Evolutionary conservation across 257 asterid genomes (phyloP).

Genomic region (Forsythia suspensa): DNA sequence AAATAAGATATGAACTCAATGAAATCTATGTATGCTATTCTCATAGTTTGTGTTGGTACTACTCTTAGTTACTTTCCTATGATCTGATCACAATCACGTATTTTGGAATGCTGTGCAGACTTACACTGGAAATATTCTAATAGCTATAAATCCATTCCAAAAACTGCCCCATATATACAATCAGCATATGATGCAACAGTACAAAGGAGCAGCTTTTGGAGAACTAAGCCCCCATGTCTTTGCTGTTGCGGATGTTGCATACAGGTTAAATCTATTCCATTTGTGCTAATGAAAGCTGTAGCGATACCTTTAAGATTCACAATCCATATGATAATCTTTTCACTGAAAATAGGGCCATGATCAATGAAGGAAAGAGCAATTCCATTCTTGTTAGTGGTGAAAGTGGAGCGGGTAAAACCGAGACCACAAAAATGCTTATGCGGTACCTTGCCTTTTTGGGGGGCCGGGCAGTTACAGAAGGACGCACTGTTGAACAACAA

Average conservation of each 20-base stretch:
- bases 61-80: conserved; percentile 17
- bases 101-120: conserved; percentile 61
- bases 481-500: conserved; percentile 98
- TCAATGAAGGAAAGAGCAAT: conserved; percentile 85
- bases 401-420: conserved; percentile 99
- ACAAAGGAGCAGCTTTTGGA: conserved; percentile 94
- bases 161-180: conserved; percentile 82
- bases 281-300: conserved; percentile 21
- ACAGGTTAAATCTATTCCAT: conserved; percentile 56
- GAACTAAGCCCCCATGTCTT: conserved; percentile 97
- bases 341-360: conserved; percentile 76
- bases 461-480: conserved; percentile 96
- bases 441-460: conserved; percentile 91
- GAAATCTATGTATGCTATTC: conserved; percentile 75
- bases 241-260: conserved; percentile 98
- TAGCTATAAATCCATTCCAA: conserved; percentile 98
- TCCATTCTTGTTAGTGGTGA: conserved; percentile 98
- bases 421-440: conserved; percentile 99
- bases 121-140: conserved; percentile 93
- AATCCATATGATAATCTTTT: conserved; percentile 21
- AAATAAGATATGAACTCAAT: conserved; percentile 87
- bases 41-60: conserved; percentile 15
- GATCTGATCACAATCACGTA: conserved; percentile 31
- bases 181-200: conserved; percentile 96
- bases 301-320: conserved; percentile 16